These are phyloP conservation scores for Pleurotus salmoneostramineus DNA, from an alignment of 768 basidiomycete species.

Conservation along the genomic window DNA sequence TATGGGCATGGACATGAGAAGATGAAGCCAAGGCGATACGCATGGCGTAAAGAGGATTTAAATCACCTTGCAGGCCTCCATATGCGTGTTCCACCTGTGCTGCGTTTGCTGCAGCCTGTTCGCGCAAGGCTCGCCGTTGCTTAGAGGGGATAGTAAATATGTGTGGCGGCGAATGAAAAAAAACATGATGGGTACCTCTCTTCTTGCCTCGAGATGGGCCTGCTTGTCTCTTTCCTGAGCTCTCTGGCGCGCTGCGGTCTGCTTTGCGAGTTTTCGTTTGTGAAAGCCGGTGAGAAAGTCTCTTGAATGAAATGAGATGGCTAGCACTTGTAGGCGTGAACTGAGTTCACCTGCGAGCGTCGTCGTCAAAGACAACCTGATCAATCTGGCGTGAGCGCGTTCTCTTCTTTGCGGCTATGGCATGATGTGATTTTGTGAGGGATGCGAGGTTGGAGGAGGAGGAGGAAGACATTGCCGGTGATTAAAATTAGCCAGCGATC, in stretches of 20 bases:
- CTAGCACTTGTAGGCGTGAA: background rate
- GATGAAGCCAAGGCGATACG: conserved; percentile 1
- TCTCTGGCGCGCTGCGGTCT: conserved; percentile 70
- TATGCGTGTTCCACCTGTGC: conserved; percentile 74
- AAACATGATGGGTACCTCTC: conserved; percentile 53
- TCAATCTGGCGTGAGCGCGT: conserved; percentile 67
- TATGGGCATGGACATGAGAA: background rate
- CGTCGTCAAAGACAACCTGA: conserved; percentile 84
- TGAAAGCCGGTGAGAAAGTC: conserved; percentile 93
- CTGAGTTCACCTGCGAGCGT: conserved; percentile 63
- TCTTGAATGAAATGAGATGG: conserved; percentile 33
- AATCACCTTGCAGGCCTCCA: conserved; percentile 43
- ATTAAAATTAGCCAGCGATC: conserved; percentile 15
- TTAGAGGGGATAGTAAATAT: conserved; percentile 25
- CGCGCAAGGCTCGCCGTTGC: conserved; percentile 76
- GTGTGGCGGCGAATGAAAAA: background rate
- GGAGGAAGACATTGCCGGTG: conserved; percentile 21
- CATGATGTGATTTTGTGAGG: conserved; percentile 62
- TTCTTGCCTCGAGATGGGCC: conserved; percentile 66
- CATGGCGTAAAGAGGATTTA: background rate
- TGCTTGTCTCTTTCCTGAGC: conserved; percentile 76
- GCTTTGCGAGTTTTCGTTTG: conserved; percentile 84
- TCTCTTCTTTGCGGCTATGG: conserved; percentile 63
- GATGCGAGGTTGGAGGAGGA: conserved; percentile 39
- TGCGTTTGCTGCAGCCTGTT: conserved; percentile 76